Evolutionary conservation across 768 basidiomycete genomes (phyloP).

Genomic region (Boletellus ananiceps): DNA sequence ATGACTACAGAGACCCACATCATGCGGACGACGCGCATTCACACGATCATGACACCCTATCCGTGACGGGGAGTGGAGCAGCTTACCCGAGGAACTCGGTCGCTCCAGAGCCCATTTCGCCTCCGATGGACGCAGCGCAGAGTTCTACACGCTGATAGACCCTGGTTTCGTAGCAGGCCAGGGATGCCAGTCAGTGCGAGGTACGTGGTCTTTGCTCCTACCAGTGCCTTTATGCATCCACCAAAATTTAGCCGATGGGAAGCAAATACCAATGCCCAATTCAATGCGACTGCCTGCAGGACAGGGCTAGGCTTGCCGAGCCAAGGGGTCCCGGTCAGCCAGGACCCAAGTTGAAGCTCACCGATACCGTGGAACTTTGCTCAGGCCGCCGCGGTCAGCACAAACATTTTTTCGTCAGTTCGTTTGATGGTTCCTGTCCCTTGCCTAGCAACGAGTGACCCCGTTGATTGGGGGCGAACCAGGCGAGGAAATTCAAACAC

Average conservation of each 20-base stretch:
- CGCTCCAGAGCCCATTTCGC: too few relatives aligned
- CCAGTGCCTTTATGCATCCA: background rate
- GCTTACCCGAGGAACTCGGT: background rate
- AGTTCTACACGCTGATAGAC: too few relatives aligned
- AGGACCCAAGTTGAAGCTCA: background rate
- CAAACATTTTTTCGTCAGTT: background rate
- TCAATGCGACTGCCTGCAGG: background rate
- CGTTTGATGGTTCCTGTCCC: background rate
- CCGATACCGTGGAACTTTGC: background rate
- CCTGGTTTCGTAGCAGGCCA: too few relatives aligned
- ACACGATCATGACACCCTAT: too few relatives aligned
- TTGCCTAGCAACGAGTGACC: background rate
- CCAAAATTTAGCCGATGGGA: conserved; percentile 10
- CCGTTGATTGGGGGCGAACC: background rate
- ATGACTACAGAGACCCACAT: too few relatives aligned
- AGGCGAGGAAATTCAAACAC: background rate
- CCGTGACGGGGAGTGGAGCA: background rate
- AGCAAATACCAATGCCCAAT: background rate
- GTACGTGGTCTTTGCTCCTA: background rate
- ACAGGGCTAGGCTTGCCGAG: background rate
- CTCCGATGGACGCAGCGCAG: too few relatives aligned
- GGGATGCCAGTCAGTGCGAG: too few relatives aligned
- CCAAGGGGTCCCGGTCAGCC: background rate
- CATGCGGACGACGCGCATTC: too few relatives aligned
- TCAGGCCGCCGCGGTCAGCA: background rate